Evolutionary conservation across 768 basidiomycete species (phyloP), one percentile per base, ranked within the genome.

Genomic region (Mycena rosella): DNA sequence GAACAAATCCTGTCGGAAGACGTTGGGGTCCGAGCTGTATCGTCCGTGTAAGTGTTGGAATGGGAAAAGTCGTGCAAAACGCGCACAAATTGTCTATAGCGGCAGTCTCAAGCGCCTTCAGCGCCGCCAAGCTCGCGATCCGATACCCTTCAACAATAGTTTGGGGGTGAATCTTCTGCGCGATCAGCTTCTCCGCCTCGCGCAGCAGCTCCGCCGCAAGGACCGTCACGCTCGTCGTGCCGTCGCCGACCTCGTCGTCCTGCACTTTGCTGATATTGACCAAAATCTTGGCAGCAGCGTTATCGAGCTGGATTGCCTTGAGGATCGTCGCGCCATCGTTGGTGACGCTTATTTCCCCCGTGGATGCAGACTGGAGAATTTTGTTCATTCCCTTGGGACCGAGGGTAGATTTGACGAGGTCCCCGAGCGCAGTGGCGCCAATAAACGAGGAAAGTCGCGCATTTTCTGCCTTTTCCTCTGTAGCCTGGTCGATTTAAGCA

Each of bases 341-440:
- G 14, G 98, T 99, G 54, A 99, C 97, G 70, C 91, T 98, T 74
- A 99, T 94, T 30, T 96, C 94, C 7, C 96, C 95, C 0, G 92
- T 89, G 7, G 96, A 94, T 2, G 80, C 89, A 2, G 95, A 96
- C 79, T 96, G 97, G 18, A 99, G 89, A 69, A 99, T 99, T 85
- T 99, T 99, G 90, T 98, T 99, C 97, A 99, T 99, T 61, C 98
- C 98, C 80, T 99, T 99, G 26, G 98, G 98, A 11, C 98, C 98
- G 3, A 99, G 87, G 10, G 98, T 99, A 1, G 96, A 97, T 82
- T 99, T 99, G 75, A 99, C 97, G 71, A 99, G 90, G 83, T 99
- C 98, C 47, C 98, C 98, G 36, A 99, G 87, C 0, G 98, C 98
- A 73, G 98, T 89, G 8, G 98, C 97, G 36, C 98, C 98, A 60